Evolutionary conservation across 2,329 filamentous ascomycete species (phyloP).

Genomic region (Macrophomina phaseolina): DNA sequence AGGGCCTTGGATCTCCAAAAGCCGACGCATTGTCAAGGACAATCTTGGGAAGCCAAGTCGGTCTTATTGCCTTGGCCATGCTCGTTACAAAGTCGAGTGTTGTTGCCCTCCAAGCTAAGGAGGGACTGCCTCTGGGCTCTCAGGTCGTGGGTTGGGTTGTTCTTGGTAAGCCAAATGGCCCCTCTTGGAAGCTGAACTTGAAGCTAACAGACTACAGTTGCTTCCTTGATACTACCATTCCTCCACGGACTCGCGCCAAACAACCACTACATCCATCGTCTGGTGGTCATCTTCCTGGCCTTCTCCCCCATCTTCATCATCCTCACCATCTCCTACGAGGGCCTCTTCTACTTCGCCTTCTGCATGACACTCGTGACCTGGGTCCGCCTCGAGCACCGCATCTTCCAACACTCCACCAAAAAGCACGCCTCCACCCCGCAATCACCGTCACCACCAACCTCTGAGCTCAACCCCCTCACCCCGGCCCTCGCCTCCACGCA

Average conservation of each 20-base stretch:
- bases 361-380: constrained; percentile 78
- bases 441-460: constrained; percentile 33
- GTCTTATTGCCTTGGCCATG: constrained; percentile 80
- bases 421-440: constrained; percentile 31
- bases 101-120: constrained; percentile 81
- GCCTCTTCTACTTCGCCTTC: constrained; percentile 92
- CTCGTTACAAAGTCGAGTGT: constrained; percentile 85
- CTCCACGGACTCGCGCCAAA: constrained; percentile 81
- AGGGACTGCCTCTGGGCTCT: constrained; percentile 84
- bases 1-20: constrained; percentile 36
- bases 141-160: constrained; percentile 85
- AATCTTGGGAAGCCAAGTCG: constrained; percentile 71
- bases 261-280: constrained; percentile 85
- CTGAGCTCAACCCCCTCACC: constrained; percentile 38
- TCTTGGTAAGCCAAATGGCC: constrained; percentile 60
- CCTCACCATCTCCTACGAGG: constrained; percentile 95
- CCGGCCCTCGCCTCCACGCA: constrained; percentile 46
- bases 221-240: constrained; percentile 79
- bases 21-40: constrained; percentile 60
- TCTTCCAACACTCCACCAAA: constrained; percentile 56
- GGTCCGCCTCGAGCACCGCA: constrained; percentile 87
- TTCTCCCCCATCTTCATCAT: constrained; percentile 95
- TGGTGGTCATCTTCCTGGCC: constrained; percentile 87
- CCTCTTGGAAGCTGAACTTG: neutral
- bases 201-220: constrained; percentile 54